phyloP scores from a whole-genome alignment of 805 yeast genomes.

The Cyberlindnera samutprakarnensis region DNA sequence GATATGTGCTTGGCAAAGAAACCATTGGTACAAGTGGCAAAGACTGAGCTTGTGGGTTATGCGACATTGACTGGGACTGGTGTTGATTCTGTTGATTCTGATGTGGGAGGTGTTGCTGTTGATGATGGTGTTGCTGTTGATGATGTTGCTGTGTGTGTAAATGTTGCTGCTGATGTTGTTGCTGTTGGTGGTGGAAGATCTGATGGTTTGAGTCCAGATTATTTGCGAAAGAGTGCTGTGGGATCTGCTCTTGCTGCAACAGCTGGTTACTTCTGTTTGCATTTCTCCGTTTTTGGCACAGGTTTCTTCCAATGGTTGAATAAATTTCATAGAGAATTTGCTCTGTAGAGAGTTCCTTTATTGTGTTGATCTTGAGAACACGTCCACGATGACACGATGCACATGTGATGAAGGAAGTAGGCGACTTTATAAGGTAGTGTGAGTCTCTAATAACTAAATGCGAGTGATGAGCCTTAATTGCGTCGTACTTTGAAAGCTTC shows the following conservation, averaged over 20 bases:
- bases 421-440: constrained; percentile 19
- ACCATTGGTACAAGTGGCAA: not conserved
- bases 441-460: constrained; percentile 24
- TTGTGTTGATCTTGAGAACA: constrained; percentile 17
- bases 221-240: not conserved
- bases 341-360: constrained; percentile 15
- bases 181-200: constrained; percentile 1
- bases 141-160: not conserved
- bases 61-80: not conserved
- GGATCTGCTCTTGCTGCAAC: not conserved
- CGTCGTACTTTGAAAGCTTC: constrained; percentile 11
- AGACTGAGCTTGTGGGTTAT: not conserved
- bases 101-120: not conserved
- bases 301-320: constrained; percentile 15
- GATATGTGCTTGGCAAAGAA: not conserved
- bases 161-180: not conserved
- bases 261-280: constrained; percentile 15
- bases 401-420: constrained; percentile 22
- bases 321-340: constrained; percentile 19
- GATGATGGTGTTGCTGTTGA: not conserved
- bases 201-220: not conserved
- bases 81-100: not conserved
- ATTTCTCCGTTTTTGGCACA: constrained; percentile 20
- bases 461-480: constrained; percentile 17
- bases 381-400: constrained; percentile 23